These are phyloP conservation scores for Orychophragmus violaceus DNA, from an alignment of 345 rosid genomes.

Conservation along the genomic window DNA sequence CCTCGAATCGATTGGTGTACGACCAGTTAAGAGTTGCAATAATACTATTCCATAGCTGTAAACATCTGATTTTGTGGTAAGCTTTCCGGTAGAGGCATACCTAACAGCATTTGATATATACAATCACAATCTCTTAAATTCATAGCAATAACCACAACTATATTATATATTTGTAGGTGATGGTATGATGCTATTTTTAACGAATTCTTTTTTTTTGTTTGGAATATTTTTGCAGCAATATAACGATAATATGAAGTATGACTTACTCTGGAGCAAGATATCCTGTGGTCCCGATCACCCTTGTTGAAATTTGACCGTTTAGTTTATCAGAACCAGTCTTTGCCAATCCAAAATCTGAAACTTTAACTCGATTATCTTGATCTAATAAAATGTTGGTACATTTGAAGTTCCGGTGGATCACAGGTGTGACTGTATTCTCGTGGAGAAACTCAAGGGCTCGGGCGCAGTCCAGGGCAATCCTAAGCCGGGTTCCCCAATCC, in stretches of 20 bases:
- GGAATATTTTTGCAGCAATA: not conserved
- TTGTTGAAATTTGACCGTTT: constrained; percentile 71
- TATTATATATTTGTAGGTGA: not conserved
- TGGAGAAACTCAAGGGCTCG: constrained; percentile 83
- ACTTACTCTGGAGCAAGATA: constrained; percentile 96
- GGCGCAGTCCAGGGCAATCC: constrained; percentile 83
- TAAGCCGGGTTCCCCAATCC: constrained; percentile 70
- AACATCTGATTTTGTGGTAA: constrained; percentile 87
- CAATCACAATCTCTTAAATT: not conserved
- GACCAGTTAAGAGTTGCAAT: constrained; percentile 79
- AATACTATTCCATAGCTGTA: constrained; percentile 85
- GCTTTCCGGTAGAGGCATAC: constrained; percentile 82
- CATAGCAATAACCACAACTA: not conserved
- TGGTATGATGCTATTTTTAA: not conserved
- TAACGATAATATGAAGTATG: not conserved
- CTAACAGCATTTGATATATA: constrained; percentile 7
- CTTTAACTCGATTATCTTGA: constrained; percentile 56
- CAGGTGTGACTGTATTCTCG: constrained; percentile 50
- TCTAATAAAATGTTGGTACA: constrained; percentile 68
- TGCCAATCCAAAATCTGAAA: constrained; percentile 73
- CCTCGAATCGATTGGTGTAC: constrained; percentile 57
- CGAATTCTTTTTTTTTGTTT: not conserved
- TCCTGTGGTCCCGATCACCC: constrained; percentile 63
- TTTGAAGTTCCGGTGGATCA: constrained; percentile 84
- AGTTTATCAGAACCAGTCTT: constrained; percentile 66